Evolutionary conservation across 208 protist species (phyloP).

Genomic region (Leishmania amazonensis): DNA sequence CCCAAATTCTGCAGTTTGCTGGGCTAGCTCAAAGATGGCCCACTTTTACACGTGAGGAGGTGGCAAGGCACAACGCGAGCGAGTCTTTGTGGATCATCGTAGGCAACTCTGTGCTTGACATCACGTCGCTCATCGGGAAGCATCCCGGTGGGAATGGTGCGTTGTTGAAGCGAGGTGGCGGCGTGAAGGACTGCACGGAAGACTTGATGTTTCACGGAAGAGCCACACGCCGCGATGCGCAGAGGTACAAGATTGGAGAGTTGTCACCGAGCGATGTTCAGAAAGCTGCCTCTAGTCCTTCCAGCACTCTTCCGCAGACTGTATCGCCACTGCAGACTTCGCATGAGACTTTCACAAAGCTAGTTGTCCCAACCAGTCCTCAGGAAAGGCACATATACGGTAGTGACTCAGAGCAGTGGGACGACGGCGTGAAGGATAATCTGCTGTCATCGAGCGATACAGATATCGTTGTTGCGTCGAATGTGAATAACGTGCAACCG

Average conservation of each 20-base stretch:
- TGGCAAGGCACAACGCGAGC: conserved; percentile 55
- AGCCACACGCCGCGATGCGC: conserved; percentile 36
- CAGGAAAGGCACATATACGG: conserved; percentile 5
- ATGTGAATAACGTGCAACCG: not conserved
- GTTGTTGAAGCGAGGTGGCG: conserved; percentile 69
- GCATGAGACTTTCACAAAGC: conserved; percentile 3
- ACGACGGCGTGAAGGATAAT: conserved; percentile 5
- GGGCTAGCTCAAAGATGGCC: conserved; percentile 61
- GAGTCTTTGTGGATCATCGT: conserved; percentile 71
- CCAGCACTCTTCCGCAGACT: not conserved
- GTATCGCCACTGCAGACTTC: not conserved
- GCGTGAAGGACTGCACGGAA: conserved; percentile 62
- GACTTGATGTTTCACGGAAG: conserved; percentile 69
- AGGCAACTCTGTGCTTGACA: conserved; percentile 72
- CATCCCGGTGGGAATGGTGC: conserved; percentile 72
- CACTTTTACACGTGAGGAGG: conserved; percentile 53
- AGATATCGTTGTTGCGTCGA: conserved; percentile 14
- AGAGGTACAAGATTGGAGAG: conserved; percentile 66
- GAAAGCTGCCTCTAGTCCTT: conserved; percentile 1
- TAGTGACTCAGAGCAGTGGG: conserved; percentile 22
- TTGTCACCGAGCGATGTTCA: conserved; percentile 29
- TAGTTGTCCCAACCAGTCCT: conserved; percentile 20
- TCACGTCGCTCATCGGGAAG: conserved; percentile 54
- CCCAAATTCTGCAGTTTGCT: conserved; percentile 36
- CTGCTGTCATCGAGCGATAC: conserved; percentile 28